Base-by-base conservation (phyloP, 495 filamentous ascomycete species). In the Pseudomonodictys pantanalensis region DNA sequence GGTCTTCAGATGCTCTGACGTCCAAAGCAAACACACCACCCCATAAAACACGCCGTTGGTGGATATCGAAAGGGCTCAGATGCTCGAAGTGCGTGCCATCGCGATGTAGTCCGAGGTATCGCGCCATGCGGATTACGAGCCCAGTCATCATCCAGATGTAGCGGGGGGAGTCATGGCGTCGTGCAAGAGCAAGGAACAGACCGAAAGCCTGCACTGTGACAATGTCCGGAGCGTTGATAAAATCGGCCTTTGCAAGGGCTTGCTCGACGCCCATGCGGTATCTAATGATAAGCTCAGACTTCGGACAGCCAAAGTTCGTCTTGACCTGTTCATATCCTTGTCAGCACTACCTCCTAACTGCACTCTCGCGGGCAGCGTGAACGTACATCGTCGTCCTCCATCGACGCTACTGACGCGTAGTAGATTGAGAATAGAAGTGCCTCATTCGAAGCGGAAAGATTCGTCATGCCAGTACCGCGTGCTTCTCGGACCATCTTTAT, bases 361-460 rank as follows among this genome's bases (percentile, higher is more conserved):
- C 38, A n/a, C 3, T 24, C 42, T 44, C n/a, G 17, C n/a, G 28
- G 38, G 24, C 23, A 32, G 43, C 23, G 35, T 38, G 22, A 43
- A 65, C 67, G 23, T 63, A 59, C 64, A 43, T 84, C 79, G 4
- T 81, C 77, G 8, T 81, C 76, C 20, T 82, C 81, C 78, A 84
- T 78, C 0, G 81, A 84, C 1, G 72, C 76, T 10, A 84, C 66
- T 1, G 83, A 76, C 0, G 81, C 76, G 64, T 83, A 85, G 65
- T 83, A 85, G 4, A 85, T 81, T 0, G 81, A 72, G 66, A 85
- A 83, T 67, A 85, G 70, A 42, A 86, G 65, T 11, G 83, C 81
- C 59, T 86, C 79, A 46, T 82, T 76, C 24, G 73, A 67, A 5
- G 76, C 72, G 0, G 74, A 71, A 0, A 78, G 61, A 18, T 54